Percentiles rank a stretch among this genome's conserved stretches.
phyloP scores from a whole-genome alignment of 495 filamentous ascomycete genomes.

The Coniosporium apollinis region DNA sequence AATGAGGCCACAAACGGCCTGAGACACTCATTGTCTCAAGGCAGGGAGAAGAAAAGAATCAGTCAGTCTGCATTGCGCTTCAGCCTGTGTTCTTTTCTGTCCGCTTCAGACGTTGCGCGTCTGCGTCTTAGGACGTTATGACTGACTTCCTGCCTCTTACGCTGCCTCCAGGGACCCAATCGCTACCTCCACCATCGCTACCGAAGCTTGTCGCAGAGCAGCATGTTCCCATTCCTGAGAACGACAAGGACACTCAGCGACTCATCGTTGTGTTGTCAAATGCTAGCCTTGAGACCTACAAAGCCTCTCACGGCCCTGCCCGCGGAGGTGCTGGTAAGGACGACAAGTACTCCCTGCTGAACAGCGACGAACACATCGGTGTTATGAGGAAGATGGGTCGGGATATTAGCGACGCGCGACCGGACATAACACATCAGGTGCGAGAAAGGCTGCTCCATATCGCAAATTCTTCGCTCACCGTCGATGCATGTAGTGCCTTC shows the following conservation, averaged over 20 bases:
- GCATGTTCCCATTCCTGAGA: conserved; percentile 62
- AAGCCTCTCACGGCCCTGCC: conserved; percentile 53
- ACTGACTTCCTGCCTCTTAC: conserved; percentile 4
- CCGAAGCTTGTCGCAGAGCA: conserved; percentile 89
- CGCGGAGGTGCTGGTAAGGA: conserved; percentile 46
- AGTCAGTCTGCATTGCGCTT: conserved; percentile 14
- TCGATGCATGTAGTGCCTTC: conserved; percentile 54
- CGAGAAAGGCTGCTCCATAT: too few relatives aligned
- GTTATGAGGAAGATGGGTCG: conserved; percentile 98
- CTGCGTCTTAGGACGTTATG: background rate
- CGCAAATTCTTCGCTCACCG: conserved; percentile 11
- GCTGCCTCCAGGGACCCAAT: conserved; percentile 66
- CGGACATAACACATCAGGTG: conserved; percentile 98
- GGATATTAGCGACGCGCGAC: conserved; percentile 92
- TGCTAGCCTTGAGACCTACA: conserved; percentile 94
- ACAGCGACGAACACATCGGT: conserved; percentile 97
- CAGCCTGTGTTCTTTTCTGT: conserved; percentile 1
- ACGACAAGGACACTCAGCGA: conserved; percentile 75
- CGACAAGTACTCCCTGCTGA: conserved; percentile 89
- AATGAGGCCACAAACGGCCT: too few relatives aligned
- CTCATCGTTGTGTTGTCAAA: conserved; percentile 93
- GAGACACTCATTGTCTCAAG: conserved; percentile 10
- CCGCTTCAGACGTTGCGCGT: background rate
- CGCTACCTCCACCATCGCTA: conserved; percentile 76
- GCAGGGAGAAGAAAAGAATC: conserved; percentile 20